Percentiles rank a stretch among this genome's conserved stretches.
Evolutionary conservation across 768 basidiomycete species (phyloP).

Genomic region (Lyophyllum decastes): DNA sequence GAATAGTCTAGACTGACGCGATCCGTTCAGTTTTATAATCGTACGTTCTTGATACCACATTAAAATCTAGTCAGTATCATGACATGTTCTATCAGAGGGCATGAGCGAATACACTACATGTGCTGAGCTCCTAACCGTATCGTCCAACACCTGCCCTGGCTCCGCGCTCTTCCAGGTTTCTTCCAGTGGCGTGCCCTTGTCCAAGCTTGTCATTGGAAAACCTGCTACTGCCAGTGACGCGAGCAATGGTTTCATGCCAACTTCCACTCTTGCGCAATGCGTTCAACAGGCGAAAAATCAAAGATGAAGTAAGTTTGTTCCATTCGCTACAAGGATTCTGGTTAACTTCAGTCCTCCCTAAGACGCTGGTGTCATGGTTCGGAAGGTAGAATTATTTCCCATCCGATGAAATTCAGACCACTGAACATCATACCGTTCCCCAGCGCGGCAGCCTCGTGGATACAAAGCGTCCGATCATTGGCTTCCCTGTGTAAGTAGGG

Average conservation of each 20-base stretch:
- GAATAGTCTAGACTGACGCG: not conserved
- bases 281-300: slow-evolving; percentile 53
- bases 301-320: slow-evolving; percentile 60
- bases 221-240: slow-evolving; percentile 54
- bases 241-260: slow-evolving; percentile 59
- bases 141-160: slow-evolving; percentile 60
- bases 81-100: slow-evolving; percentile 45
- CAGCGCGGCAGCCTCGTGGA: slow-evolving; percentile 41
- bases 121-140: slow-evolving; percentile 52
- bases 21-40: slow-evolving; percentile 40
- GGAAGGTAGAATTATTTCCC: slow-evolving; percentile 21
- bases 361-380: slow-evolving; percentile 33
- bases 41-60: slow-evolving; percentile 24
- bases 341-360: not conserved
- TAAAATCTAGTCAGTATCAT: not conserved
- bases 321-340: not conserved
- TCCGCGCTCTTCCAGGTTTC: slow-evolving; percentile 61
- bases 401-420: not conserved
- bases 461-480: slow-evolving; percentile 35
- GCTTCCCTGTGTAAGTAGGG: slow-evolving; percentile 33
- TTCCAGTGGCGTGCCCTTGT: slow-evolving; percentile 51
- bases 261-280: slow-evolving; percentile 57
- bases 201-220: slow-evolving; percentile 77
- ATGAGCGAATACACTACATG: slow-evolving; percentile 63
- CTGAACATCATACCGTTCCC: slow-evolving; percentile 32